Base-by-base conservation (phyloP, 495 filamentous ascomycete species). In the Entonaema liquescens region DNA sequence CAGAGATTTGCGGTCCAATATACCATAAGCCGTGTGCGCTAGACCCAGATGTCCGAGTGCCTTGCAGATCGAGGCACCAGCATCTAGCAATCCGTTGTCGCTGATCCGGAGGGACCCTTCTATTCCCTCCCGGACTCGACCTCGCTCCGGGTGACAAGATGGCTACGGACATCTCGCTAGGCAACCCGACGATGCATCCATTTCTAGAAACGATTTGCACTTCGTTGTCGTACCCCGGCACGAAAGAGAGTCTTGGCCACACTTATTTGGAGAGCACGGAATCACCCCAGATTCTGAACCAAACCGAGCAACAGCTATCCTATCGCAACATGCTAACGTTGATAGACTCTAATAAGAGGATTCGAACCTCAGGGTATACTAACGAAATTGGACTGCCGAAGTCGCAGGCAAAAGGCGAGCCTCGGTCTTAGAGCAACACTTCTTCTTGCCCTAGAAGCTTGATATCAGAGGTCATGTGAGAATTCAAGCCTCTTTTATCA, bases 161-260 rank as follows among this genome's bases (percentile, higher is more conserved):
- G 47, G 65, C 50, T 31, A 65, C 70, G 70, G 70, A 65, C 70
- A 47, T 65, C 55, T 61, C 28, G 44, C 40, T 33, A 58, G 33
- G 58, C 53, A 29, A 42, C 61, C 65, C 61, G 61, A 65, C n/a
- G 52, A 55, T 36, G 61, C 52, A 59, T 55, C 65, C 70, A n/a
- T 62, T 69, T 73, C 57, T 53, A 73, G 70, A 50, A 73, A 69
- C 33, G 70, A 73, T 73, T 68, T 29, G 21, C 70, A 35, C 53
- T 60, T 25, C 40, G 42, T 66, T 56, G 65, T 73, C 54, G 70
- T 66, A 73, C 70, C 62, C 65, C 52, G 52, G 65, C 28, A 49
- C 35, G 47, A 61, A 35, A 28, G 50, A 7, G 53, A 33, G 61
- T 62, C 70, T 73, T 73, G 70, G 65, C 62, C 40, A 49, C 65